Conservation (phyloP, 225 moss, liverwort and hornwort genomes). For the Marchantia paleacea region DNA sequence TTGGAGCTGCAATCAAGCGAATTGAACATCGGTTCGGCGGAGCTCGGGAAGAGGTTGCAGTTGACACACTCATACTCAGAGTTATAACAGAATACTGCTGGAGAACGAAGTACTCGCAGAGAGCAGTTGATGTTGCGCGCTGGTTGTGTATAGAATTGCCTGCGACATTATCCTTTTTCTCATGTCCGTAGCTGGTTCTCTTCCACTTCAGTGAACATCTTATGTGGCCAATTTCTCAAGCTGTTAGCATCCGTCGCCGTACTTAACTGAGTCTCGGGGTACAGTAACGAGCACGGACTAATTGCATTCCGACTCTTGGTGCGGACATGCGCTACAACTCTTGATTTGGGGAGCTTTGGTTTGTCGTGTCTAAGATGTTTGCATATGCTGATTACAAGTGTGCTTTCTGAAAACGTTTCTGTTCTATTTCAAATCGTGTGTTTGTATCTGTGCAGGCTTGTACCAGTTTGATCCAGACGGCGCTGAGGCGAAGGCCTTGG, state of each 20-base stretch:
- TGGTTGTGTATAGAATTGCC: neutral
- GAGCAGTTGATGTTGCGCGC: neutral
- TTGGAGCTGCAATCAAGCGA: neutral
- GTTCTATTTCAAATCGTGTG: neutral
- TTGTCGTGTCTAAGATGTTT: neutral
- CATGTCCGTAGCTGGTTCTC: neutral
- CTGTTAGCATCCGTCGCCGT: neutral
- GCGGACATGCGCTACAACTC: too few species aligned
- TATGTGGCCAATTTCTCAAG: neutral
- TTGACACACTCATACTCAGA: neutral
- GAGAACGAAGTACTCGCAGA: neutral
- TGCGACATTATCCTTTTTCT: neutral
- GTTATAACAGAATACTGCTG: neutral
- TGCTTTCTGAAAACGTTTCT: neutral
- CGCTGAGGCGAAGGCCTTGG: slow-evolving; percentile 73
- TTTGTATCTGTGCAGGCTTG: slow-evolving; percentile 50
- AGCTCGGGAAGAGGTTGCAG: neutral
- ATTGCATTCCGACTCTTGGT: too few species aligned
- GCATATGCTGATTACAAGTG: neutral
- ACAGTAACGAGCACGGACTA: neutral
- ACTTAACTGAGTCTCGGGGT: neutral
- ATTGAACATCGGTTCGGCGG: neutral
- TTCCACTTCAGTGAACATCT: neutral
- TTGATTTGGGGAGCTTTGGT: neutral
- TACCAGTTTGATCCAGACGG: slow-evolving; percentile 93